Base-by-base conservation (phyloP, 1,139 yeast genomes). In the Kodamaea arcana region DNA sequence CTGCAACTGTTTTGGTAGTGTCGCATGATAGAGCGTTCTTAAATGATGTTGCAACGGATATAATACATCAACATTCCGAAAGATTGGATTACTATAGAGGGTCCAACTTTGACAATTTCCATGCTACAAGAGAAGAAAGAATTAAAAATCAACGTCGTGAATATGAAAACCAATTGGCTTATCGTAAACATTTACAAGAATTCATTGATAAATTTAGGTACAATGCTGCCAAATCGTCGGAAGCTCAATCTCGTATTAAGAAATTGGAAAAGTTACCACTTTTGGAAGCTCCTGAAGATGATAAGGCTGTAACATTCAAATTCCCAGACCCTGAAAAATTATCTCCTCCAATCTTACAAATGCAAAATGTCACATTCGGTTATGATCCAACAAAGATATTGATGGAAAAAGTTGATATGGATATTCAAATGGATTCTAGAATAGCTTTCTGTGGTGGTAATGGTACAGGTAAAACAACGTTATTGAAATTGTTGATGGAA, bases 381-480 rank as follows among this genome's bases (percentile, higher is more conserved):
- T 92, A 92, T 60, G 63, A 63, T 36, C 80, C 84, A 3, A 69
- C 70, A 4, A 80, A 79, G 45, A 64, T 83, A 14, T 58, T 76
- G 40, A 67, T 92, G 46, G 72, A 73, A 27, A 69, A 87, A 51
- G 97, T 90, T 27, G 95, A 88, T 49, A 62, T 92, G 46, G 95
- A 88, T 48, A 87, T 92, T 33, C 95, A 87, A 60, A 72, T 92
- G 84, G 87, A 88, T 51, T 88, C 97, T 3, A 78, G 98, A 61
- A 84, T 92, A 48, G 98, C 97, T 1, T 72, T 92, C 46, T 95
- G 92, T 39, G 99, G 99, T 74, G 97, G 97, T 46, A 92, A 92
- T 60, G 99, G 99, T 69, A 87, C 97, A 54, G 98, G 98, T 83
- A 92, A 92, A 62, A 90, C 98, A 10, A 92, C 98, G 2, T 68